phyloP scores from a whole-genome alignment of 169 alveolate species.

The Cystoisospora suis region DNA sequence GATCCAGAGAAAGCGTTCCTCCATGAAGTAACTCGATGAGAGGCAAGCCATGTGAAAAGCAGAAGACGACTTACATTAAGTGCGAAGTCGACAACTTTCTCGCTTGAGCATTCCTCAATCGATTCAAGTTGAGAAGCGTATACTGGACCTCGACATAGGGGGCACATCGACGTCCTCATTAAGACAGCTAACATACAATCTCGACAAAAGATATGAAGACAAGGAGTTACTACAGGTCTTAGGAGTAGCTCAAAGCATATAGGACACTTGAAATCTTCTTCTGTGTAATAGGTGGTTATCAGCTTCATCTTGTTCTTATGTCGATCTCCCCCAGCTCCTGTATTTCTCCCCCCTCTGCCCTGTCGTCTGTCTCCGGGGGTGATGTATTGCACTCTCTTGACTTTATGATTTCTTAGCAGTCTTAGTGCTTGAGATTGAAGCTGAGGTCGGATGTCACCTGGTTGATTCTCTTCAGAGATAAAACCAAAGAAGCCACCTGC shows the following conservation, averaged over 20 bases:
- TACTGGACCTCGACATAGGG: slow-evolving; percentile 39
- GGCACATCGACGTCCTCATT: slow-evolving; percentile 31
- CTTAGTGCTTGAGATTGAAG: slow-evolving; percentile 55
- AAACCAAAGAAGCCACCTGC: slow-evolving; percentile 30
- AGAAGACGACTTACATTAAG: neutral
- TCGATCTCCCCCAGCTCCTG: neutral
- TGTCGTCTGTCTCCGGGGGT: neutral
- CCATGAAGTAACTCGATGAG: neutral
- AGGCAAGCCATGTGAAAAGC: neutral
- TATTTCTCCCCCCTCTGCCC: neutral
- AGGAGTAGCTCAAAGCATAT: slow-evolving; percentile 48
- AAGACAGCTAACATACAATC: slow-evolving; percentile 43
- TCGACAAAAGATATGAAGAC: slow-evolving; percentile 43
- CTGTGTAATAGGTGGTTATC: slow-evolving; percentile 25
- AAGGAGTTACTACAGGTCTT: slow-evolving; percentile 45
- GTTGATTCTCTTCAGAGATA: neutral
- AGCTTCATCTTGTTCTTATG: neutral
- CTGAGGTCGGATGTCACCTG: slow-evolving; percentile 33
- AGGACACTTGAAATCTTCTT: slow-evolving; percentile 52
- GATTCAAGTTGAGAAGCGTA: slow-evolving; percentile 13
- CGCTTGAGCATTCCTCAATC: neutral
- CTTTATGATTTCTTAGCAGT: slow-evolving; percentile 7
- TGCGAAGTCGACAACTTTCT: slow-evolving; percentile 24
- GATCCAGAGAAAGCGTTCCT: neutral
- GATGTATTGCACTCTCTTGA: neutral